Evolutionary conservation across 441 rosid genomes (phyloP).

Genomic region (Erodium texanum): DNA sequence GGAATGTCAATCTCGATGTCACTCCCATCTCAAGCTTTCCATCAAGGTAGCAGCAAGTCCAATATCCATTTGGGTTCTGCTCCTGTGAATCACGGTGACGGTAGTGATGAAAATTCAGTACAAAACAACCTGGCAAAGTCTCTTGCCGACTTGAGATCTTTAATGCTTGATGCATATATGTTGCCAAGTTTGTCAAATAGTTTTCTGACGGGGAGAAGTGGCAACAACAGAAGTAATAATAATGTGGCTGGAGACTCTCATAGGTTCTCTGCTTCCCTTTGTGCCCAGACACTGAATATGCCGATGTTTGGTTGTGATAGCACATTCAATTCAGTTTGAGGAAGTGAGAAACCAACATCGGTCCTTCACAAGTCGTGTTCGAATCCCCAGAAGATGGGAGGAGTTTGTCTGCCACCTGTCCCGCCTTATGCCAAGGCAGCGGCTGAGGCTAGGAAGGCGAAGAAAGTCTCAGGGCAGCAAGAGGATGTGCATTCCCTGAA

Average conservation of each 20-base stretch:
- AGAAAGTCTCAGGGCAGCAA: slow-evolving; percentile 42
- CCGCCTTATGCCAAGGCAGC: slow-evolving; percentile 31
- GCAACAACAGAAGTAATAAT: slow-evolving; percentile 9
- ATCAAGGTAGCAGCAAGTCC: background rate
- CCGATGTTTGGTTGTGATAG: slow-evolving; percentile 27
- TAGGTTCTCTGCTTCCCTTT: slow-evolving; percentile 29
- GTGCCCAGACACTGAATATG: slow-evolving; percentile 42
- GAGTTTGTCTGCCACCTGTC: slow-evolving; percentile 50
- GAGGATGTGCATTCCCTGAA: slow-evolving; percentile 49
- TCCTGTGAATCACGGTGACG: slow-evolving; percentile 2
- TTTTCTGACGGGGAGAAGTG: slow-evolving; percentile 28
- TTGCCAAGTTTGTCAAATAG: slow-evolving; percentile 30
- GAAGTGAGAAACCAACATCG: slow-evolving; percentile 23
- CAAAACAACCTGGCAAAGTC: slow-evolving; percentile 15
- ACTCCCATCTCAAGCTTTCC: background rate
- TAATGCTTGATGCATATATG: slow-evolving; percentile 31
- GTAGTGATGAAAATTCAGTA: background rate
- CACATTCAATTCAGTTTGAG: slow-evolving; percentile 28
- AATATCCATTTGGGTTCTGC: background rate
- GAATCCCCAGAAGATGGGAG: slow-evolving; percentile 22
- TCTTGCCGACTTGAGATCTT: slow-evolving; percentile 26
- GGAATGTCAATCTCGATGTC: slow-evolving; percentile 32
- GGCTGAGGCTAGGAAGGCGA: slow-evolving; percentile 33
- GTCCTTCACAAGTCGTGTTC: slow-evolving; percentile 23
- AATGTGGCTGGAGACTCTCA: slow-evolving; percentile 14